Evolutionary conservation across 805 yeast species (phyloP).

Genomic region (Teunomyces barrocoloradensis): DNA sequence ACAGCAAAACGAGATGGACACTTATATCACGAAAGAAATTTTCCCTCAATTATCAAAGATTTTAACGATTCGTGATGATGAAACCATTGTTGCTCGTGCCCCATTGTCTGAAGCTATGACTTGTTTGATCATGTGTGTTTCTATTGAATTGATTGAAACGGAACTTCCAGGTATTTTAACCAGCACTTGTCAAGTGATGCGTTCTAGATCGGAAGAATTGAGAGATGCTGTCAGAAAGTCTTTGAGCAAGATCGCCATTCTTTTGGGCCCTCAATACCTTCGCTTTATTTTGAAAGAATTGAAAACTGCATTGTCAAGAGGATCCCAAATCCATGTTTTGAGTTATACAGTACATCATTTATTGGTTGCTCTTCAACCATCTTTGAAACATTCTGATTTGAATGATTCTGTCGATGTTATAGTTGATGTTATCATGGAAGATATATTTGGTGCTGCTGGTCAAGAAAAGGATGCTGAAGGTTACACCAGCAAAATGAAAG

Average conservation of each 20-base stretch:
- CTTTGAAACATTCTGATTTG: constrained; percentile 65
- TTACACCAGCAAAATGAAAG: constrained; percentile 80
- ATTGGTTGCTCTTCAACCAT: constrained; percentile 49
- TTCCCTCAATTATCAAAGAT: constrained; percentile 61
- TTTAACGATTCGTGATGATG: constrained; percentile 67
- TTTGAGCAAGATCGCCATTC: constrained; percentile 58
- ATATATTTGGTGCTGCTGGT: constrained; percentile 86
- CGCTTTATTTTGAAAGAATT: constrained; percentile 76
- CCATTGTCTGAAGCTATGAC: constrained; percentile 81
- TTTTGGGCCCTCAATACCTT: constrained; percentile 72
- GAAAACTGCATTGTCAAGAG: constrained; percentile 74
- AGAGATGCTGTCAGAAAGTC: constrained; percentile 84
- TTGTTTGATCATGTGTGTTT: constrained; percentile 60
- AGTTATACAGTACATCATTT: constrained; percentile 83
- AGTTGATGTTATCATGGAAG: constrained; percentile 82
- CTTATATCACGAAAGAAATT: constrained; percentile 51
- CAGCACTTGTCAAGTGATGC: constrained; percentile 80
- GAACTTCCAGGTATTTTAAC: constrained; percentile 82
- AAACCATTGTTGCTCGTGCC: constrained; percentile 70
- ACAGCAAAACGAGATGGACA: constrained; percentile 23
- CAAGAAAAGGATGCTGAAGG: constrained; percentile 95
- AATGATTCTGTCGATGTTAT: constrained; percentile 63
- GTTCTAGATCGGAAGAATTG: constrained; percentile 81
- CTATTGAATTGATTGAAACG: constrained; percentile 50
- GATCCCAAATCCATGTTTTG: constrained; percentile 90